Evolutionary conservation across 176 grass and related monocot species (phyloP).

Genomic region (Tillandsia leiboldiana): DNA sequence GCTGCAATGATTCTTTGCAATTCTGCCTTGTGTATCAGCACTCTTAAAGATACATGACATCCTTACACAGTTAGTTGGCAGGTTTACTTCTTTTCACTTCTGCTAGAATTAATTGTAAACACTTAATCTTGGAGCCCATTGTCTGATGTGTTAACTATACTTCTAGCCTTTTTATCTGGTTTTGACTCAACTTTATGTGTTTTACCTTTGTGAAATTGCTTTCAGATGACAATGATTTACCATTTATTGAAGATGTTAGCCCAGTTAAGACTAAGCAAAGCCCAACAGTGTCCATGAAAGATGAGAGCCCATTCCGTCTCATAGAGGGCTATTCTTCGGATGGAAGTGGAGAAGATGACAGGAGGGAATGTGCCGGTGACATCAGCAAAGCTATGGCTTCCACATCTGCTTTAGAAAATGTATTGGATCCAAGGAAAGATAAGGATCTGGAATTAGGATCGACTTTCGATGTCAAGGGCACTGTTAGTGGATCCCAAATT

Average conservation of each 20-base stretch:
- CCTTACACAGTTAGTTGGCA: neutral
- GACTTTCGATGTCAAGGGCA: neutral
- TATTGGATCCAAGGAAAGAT: slow-evolving; percentile 11
- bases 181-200: slow-evolving; percentile 31
- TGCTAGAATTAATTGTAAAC: neutral
- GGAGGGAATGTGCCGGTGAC: slow-evolving; percentile 14
- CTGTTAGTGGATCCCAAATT: neutral
- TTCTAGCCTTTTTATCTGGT: slow-evolving; percentile 11
- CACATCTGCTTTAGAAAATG: neutral
- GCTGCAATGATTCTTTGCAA: too few relatives aligned
- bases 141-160: neutral
- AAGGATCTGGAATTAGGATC: slow-evolving; percentile 8
- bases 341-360: slow-evolving; percentile 39
- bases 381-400: slow-evolving; percentile 14
- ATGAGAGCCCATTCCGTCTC: slow-evolving; percentile 47
- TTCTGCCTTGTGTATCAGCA: too few relatives aligned
- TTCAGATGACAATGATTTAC: slow-evolving; percentile 51
- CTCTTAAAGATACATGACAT: too few relatives aligned
- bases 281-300: slow-evolving; percentile 29
- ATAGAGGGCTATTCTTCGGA: slow-evolving; percentile 76
- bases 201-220: slow-evolving; percentile 30
- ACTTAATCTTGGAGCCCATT: too few relatives aligned
- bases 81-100: neutral
- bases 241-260: slow-evolving; percentile 40
- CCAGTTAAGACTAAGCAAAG: slow-evolving; percentile 32